Evolutionary conservation across 768 basidiomycete species (phyloP), one percentile per base, ranked within the genome.

Genomic region (Pulveroboletus frians): DNA sequence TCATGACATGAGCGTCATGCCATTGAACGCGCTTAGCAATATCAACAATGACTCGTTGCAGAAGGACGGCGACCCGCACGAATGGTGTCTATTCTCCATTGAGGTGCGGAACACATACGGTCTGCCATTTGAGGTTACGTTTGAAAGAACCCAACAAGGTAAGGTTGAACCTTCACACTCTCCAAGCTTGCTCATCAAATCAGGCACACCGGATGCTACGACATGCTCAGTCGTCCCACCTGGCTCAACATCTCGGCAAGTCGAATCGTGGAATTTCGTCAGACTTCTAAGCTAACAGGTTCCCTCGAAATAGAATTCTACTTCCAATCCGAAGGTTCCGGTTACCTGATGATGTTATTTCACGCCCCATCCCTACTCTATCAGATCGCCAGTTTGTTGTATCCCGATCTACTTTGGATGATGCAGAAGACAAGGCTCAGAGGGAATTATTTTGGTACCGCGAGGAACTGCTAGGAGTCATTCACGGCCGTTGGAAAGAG

Each of bases 371-470:
- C 39, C 95, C 96, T 1, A 83, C 83, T 14, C 69, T 97, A 34
- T 86, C 90, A 13, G 84, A 92, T 52, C 77, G 92, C 23, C 96
- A 99, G 63, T 97, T 94, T 64, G 83, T 98, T 15, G 85, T 96
- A 0, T 77, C 84, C 21, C 88, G 88, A 57, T 80, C 84, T 5
- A 77, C 72, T 42, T 69, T 88, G 50, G 77, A 84, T 1, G 63
- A 68, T 10, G 70, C 67, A 39, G 84, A 90, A 55, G 77, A 85
- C 52, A 73, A 72, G 37, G 61, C 73, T 9, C 85, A 92, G 62
- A 76, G 83, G 34, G 88, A 92, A 62, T 64, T 94, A 14, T 99
- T 98, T 71, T 99, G 96, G 96, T 95, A 96, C 64, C 77, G 94
- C 31, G 94, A 99, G 65, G 83, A 85, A 54, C 69, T 99, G 9